A percentile compares a stretch with the other conserved stretches of the same genome.
These are phyloP conservation scores for Neurospora sp. DNA, from an alignment of 495 filamentous ascomycete species.

Conservation along the genomic window DNA sequence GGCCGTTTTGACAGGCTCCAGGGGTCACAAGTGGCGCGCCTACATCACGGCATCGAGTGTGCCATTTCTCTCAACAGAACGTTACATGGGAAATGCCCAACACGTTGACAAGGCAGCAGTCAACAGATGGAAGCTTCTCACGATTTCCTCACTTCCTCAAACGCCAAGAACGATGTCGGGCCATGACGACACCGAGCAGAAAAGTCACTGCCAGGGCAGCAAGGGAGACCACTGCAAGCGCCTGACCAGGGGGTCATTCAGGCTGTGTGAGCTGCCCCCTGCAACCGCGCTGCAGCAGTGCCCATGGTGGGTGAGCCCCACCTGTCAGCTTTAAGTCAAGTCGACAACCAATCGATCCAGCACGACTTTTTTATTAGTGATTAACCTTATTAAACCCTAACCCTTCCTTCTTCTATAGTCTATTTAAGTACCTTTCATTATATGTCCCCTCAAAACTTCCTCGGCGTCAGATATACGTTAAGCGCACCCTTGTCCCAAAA, in stretches of 20 bases:
- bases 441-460: constrained; percentile 1
- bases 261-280: neutral
- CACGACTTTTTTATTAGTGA: neutral
- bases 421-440: neutral
- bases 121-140: neutral
- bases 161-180: neutral
- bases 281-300: neutral
- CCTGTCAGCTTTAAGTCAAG: neutral
- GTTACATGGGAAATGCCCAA: neutral
- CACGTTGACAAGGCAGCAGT: neutral
- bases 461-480: constrained; percentile 17
- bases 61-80: neutral
- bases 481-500: constrained; percentile 36
- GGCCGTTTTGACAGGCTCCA: neutral
- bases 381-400: neutral
- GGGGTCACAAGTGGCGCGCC: neutral
- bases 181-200: neutral
- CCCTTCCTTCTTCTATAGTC: neutral
- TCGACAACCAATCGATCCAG: neutral
- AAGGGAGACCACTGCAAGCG: neutral
- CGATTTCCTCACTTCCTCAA: neutral
- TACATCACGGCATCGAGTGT: neutral
- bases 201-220: neutral
- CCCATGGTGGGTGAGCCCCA: too few relatives aligned
- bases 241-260: neutral